Conservation (phyloP, 345 rosid species). For the Anastatica hierochuntica region DNA sequence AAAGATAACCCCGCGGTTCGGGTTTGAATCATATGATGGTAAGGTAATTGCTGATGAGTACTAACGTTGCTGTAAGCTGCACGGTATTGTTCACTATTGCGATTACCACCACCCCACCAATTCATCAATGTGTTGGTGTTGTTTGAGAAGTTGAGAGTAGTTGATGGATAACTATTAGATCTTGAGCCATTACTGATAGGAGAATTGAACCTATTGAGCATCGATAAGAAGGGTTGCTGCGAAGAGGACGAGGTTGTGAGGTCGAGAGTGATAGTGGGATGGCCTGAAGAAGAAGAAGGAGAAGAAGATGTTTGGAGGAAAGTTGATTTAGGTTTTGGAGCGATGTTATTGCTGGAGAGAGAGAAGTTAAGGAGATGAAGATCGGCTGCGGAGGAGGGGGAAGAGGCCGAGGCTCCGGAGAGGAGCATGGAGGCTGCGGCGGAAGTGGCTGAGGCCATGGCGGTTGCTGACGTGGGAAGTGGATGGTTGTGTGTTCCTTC, state of each 20-base stretch:
- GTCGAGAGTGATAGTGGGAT: slow-evolving; percentile 81
- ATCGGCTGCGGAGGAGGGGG: slow-evolving; percentile 37
- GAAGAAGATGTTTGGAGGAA: slow-evolving; percentile 50
- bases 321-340: slow-evolving; percentile 35
- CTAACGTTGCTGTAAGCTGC: slow-evolving; percentile 14
- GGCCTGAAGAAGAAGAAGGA: slow-evolving; percentile 30
- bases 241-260: slow-evolving; percentile 44
- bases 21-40: slow-evolving; percentile 30
- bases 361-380: slow-evolving; percentile 49
- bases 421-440: slow-evolving; percentile 77
- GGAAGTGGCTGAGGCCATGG: slow-evolving; percentile 79
- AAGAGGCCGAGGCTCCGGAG: slow-evolving; percentile 61
- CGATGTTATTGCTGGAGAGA: slow-evolving; percentile 31
- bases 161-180: slow-evolving; percentile 24
- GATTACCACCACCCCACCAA: slow-evolving; percentile 33
- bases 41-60: slow-evolving; percentile 21
- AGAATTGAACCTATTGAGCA: slow-evolving; percentile 23
- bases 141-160: slow-evolving; percentile 49
- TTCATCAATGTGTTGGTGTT: slow-evolving; percentile 29
- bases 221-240: slow-evolving; percentile 17
- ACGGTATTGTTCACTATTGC: slow-evolving; percentile 14
- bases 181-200: slow-evolving; percentile 12
- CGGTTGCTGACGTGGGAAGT: slow-evolving; percentile 63
- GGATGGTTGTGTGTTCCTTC: slow-evolving; percentile 75
- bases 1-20: slow-evolving; percentile 18